Percentiles rank a stretch among this genome's conserved stretches.
phyloP scores from a whole-genome alignment of 1,139 yeast genomes.

The Saccharomyces hybrid region DNA sequence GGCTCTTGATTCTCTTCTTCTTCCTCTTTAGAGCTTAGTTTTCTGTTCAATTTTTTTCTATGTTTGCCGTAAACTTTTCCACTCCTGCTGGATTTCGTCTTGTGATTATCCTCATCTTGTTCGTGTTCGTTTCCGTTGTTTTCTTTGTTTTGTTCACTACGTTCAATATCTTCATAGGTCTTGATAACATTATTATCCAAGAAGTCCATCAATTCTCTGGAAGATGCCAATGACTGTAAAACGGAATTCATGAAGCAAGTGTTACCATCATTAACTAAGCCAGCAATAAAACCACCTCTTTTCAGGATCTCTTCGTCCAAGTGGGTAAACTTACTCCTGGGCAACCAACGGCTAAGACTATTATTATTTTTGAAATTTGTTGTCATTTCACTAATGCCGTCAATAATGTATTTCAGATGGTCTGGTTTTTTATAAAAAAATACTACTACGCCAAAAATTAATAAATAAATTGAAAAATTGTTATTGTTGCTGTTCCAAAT shows the following conservation, averaged over 20 bases:
- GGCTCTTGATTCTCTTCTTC: conserved; percentile 23
- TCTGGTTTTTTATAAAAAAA: neutral
- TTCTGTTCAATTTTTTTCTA: conserved; percentile 14
- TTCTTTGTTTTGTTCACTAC: conserved; percentile 20
- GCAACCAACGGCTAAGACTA: conserved; percentile 22
- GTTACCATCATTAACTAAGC: conserved; percentile 81
- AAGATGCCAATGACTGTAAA: conserved; percentile 74
- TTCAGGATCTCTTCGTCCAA: conserved; percentile 21
- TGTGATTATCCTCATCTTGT: conserved; percentile 3
- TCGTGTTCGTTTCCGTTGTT: conserved; percentile 4
- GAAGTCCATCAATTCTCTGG: conserved; percentile 52
- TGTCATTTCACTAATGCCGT: conserved; percentile 3
- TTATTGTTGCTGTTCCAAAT: neutral
- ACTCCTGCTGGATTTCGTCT: conserved; percentile 1
- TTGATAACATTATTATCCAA: conserved; percentile 45
- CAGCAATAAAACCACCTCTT: conserved; percentile 74
- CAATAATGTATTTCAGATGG: neutral
- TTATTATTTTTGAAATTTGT: conserved; percentile 9
- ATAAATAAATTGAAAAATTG: neutral
- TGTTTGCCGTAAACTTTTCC: conserved; percentile 19
- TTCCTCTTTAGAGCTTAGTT: conserved; percentile 12
- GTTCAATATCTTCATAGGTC: conserved; percentile 33
- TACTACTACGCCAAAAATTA: neutral
- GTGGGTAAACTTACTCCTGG: conserved; percentile 12
- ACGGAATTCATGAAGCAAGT: conserved; percentile 93